phyloP scores from a whole-genome alignment of 2,329 filamentous ascomycete genomes.

The Neofusicoccum kwambonambiense region DNA sequence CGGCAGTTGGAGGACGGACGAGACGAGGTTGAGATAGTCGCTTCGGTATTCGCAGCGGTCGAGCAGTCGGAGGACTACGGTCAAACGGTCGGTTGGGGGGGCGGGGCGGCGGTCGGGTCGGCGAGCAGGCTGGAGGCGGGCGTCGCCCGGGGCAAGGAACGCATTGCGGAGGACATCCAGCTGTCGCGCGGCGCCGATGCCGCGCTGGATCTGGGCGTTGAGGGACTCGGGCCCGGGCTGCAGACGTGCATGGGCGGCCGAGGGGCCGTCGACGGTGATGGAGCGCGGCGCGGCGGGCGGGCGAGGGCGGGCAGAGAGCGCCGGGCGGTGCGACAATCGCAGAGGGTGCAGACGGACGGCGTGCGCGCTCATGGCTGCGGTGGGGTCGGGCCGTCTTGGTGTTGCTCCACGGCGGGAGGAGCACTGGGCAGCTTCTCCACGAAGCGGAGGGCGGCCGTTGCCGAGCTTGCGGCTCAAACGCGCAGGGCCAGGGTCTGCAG shows the following conservation, averaged over 20 bases:
- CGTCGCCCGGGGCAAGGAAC: not conserved
- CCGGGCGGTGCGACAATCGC: not conserved
- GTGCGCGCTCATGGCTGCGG: not conserved
- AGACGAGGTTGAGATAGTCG: not conserved
- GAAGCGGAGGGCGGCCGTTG: not conserved
- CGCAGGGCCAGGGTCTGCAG: not conserved
- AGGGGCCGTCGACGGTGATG: not conserved
- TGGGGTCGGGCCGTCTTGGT: constrained; percentile 4
- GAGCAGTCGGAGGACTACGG: not conserved
- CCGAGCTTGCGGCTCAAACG: not conserved
- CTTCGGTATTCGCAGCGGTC: not conserved
- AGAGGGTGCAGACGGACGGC: not conserved
- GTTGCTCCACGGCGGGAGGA: constrained; percentile 2
- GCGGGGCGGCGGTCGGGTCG: not conserved
- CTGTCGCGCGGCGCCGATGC: not conserved
- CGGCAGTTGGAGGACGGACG: not conserved
- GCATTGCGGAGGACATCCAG: not conserved
- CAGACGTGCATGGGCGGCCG: not conserved
- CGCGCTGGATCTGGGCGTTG: not conserved
- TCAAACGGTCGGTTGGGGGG: not conserved
- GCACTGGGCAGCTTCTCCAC: not conserved
- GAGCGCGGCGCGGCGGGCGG: not conserved
- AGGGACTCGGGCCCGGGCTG: not conserved
- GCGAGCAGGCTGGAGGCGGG: not conserved
- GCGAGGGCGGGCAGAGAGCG: not conserved